Evolutionary conservation across 1,284 basidiomycete genomes (phyloP), one percentile per base, ranked within the genome.

Genomic region (Naganishia sp.): DNA sequence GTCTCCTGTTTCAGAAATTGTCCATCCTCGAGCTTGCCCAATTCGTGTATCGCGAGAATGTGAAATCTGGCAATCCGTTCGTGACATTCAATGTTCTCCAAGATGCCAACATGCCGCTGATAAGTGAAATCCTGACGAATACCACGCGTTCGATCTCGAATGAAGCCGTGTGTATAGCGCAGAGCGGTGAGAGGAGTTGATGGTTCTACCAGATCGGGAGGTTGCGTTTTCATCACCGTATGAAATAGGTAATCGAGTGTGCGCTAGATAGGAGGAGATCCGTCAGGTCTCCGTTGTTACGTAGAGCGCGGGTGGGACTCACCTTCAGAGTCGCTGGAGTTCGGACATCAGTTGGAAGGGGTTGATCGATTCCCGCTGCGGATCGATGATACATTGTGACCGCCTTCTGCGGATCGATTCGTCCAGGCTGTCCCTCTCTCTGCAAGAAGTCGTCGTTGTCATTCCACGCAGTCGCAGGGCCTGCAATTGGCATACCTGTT

Each of bases 321-420:
- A 89, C 90, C 80, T 89, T 88, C 55, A 98, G 86, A 21, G 96
- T 86, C 9, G 80, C 80, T 0, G 94, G 92, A 18, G 95, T 94
- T 21, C 95, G 87, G 57, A 99, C 82, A 75, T 99, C 95, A 0
- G 92, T 94, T 1, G 95, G 94, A 0, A 96, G 77, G 0, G 87
- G 89, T 65, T 80, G 74, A 76, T 94, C 92, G 79, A 95, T 91
- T 3, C 95, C 94, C 1, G 93, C 92, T 25, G 73, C 84, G 3
- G 92, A 94, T 41, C 95, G 88, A 73, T 95, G 92, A 76, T 95
- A 99, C 73, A 90, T 91, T 76, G 96, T 96, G 64, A 98, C 95
- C 0, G 94, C 93, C 57, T 88, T 87, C 43, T 83, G 82, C 69
- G 93, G 92, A 73, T 96, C 88, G 17, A 97, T 88, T 23, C 88